Evolutionary conservation across 257 asterid genomes (phyloP).

Genomic region (Petunia secreta): DNA sequence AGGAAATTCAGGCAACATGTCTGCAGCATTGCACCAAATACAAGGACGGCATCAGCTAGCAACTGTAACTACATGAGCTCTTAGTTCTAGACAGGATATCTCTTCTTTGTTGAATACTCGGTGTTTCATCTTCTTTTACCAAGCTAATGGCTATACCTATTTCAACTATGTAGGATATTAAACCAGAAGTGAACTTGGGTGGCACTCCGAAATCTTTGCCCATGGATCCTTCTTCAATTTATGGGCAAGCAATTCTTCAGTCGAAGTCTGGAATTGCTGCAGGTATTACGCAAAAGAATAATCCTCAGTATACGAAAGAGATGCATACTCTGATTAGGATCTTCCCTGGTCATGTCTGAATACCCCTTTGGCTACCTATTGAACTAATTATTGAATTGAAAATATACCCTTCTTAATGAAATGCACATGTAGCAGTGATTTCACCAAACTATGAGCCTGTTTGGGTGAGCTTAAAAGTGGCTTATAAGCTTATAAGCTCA

Average conservation of each 20-base stretch:
- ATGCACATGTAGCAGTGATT: background rate
- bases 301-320: background rate
- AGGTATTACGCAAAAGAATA: conserved; percentile 51
- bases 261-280: conserved; percentile 95
- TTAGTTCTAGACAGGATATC: conserved; percentile 19
- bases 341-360: background rate
- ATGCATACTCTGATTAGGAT: background rate
- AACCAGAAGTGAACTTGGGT: conserved; percentile 75
- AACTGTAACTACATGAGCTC: conserved; percentile 51
- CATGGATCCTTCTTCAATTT: conserved; percentile 89
- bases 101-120: conserved; percentile 11
- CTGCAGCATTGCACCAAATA: conserved; percentile 95
- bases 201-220: conserved; percentile 72
- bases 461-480: too few species aligned
- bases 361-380: conserved; percentile 14
- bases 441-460: background rate
- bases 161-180: conserved; percentile 64
- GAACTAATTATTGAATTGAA: background rate
- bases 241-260: conserved; percentile 94
- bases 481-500: too few species aligned
- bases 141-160: background rate
- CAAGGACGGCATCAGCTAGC: conserved; percentile 91
- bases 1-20: conserved; percentile 84
- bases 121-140: background rate
- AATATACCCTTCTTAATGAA: background rate